Evolutionary conservation across 805 yeast species (phyloP).

Genomic region (Clavispora vitiphila): DNA sequence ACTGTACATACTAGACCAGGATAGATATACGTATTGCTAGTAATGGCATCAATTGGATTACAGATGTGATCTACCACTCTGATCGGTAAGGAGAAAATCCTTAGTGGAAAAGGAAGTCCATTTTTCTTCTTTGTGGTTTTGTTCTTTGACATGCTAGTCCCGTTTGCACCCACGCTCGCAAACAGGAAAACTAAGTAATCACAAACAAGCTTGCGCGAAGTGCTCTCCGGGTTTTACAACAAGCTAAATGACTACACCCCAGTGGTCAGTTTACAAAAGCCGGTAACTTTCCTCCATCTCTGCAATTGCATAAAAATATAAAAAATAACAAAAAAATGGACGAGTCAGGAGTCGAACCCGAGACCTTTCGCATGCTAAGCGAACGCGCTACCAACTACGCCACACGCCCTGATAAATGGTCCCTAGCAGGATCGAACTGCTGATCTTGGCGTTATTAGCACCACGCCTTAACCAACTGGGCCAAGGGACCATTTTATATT

Average conservation of each 20-base stretch:
- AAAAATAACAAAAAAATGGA: constrained; percentile 51
- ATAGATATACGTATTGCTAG: background rate
- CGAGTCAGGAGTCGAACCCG: constrained; percentile 76
- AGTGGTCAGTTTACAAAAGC: too few species aligned
- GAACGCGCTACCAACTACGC: constrained; percentile 21
- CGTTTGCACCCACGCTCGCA: background rate
- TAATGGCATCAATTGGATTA: background rate
- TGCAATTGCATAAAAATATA: too few species aligned
- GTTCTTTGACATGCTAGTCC: background rate
- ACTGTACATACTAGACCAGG: constrained; percentile 1
- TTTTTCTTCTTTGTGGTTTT: background rate
- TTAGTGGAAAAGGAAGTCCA: background rate
- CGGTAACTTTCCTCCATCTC: too few species aligned
- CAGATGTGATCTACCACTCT: background rate
- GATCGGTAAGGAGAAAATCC: background rate
- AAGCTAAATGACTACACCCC: too few species aligned
- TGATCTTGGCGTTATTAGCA: constrained; percentile 61
- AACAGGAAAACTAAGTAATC: constrained; percentile 1
- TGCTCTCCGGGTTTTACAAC: too few species aligned
- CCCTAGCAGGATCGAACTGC: constrained; percentile 89
- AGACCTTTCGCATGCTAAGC: constrained; percentile 57
- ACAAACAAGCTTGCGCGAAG: too few species aligned
- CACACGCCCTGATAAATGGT: constrained; percentile 40
- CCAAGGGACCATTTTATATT: constrained; percentile 39
- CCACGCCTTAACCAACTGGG: constrained; percentile 53